These are phyloP conservation scores for Hygrophorus pudorinus DNA, from an alignment of 768 basidiomycete genomes.

Conservation along the genomic window DNA sequence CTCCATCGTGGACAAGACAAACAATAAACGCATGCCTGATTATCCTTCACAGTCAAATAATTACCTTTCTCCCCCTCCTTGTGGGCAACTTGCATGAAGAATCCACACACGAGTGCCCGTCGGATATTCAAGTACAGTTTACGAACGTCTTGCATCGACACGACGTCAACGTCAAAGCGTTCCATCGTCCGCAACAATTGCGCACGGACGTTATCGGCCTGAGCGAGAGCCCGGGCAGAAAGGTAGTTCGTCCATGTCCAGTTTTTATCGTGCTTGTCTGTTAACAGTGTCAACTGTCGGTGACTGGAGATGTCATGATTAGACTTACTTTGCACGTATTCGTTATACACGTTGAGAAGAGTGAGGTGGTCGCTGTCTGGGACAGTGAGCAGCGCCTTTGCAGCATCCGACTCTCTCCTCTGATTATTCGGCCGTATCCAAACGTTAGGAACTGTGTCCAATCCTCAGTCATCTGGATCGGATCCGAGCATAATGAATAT, in stretches of 20 bases:
- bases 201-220: slow-evolving; percentile 88
- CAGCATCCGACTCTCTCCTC: slow-evolving; percentile 84
- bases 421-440: slow-evolving; percentile 87
- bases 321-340: slow-evolving; percentile 69
- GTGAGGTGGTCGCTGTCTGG: slow-evolving; percentile 97
- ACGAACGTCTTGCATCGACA: slow-evolving; percentile 57
- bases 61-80: slow-evolving; percentile 84
- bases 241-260: slow-evolving; percentile 93
- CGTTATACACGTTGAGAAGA: slow-evolving; percentile 90
- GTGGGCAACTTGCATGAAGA: slow-evolving; percentile 98
- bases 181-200: slow-evolving; percentile 92
- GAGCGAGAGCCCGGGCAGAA: slow-evolving; percentile 68
- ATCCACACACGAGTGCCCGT: slow-evolving; percentile 80
- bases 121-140: slow-evolving; percentile 70
- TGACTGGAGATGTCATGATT: background rate
- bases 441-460: slow-evolving; percentile 86
- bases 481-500: background rate
- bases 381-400: slow-evolving; percentile 79
- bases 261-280: slow-evolving; percentile 67
- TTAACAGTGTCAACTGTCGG: background rate
- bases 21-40: slow-evolving; percentile 51
- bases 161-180: slow-evolving; percentile 68
- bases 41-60: slow-evolving; percentile 91
- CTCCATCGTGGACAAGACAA: background rate
- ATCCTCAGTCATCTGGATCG: slow-evolving; percentile 69